Percentiles rank a stretch among this genome's conserved stretches.
phyloP scores from a whole-genome alignment of 495 filamentous ascomycete species.

The Ascodesmis nigricans region DNA sequence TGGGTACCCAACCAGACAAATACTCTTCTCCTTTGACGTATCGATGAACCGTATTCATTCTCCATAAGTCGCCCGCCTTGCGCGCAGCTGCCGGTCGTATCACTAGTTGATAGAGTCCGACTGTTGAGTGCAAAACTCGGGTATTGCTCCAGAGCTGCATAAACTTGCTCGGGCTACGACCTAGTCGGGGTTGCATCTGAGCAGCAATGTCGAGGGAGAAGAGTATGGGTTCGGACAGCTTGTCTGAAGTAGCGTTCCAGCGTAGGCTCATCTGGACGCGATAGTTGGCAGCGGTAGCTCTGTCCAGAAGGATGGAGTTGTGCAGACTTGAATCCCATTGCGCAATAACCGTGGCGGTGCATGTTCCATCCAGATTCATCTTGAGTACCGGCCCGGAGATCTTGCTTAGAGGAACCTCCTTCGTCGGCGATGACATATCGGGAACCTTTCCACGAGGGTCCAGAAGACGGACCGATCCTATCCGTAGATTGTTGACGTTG shows the following conservation, averaged over 20 bases:
- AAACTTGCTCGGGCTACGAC: slow-evolving; percentile 69
- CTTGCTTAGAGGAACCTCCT: slow-evolving; percentile 57
- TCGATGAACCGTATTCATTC: slow-evolving; percentile 83
- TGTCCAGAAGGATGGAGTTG: slow-evolving; percentile 67
- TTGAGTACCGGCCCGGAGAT: slow-evolving; percentile 51
- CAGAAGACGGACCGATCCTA: slow-evolving; percentile 58
- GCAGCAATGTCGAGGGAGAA: slow-evolving; percentile 61
- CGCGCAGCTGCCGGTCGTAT: slow-evolving; percentile 78
- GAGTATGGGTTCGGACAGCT: slow-evolving; percentile 57
- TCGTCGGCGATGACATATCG: slow-evolving; percentile 44
- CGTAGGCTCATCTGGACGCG: slow-evolving; percentile 67
- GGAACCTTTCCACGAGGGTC: slow-evolving; percentile 69
- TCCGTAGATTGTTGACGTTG: slow-evolving; percentile 48
- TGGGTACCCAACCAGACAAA: slow-evolving; percentile 60
- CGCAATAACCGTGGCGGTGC: slow-evolving; percentile 58
- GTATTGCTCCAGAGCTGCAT: slow-evolving; percentile 67
- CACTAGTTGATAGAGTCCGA: slow-evolving; percentile 60
- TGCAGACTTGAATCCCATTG: slow-evolving; percentile 97
- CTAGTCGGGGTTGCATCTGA: slow-evolving; percentile 66
- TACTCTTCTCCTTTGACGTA: slow-evolving; percentile 90
- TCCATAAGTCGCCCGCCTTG: slow-evolving; percentile 78
- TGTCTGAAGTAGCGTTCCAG: slow-evolving; percentile 62
- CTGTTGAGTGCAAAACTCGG: slow-evolving; percentile 66
- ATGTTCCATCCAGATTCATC: slow-evolving; percentile 73
- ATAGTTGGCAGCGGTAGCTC: slow-evolving; percentile 74